Evolutionary conservation across 176 grass and related monocot genomes (phyloP).

Genomic region (Bromus sterilis): DNA sequence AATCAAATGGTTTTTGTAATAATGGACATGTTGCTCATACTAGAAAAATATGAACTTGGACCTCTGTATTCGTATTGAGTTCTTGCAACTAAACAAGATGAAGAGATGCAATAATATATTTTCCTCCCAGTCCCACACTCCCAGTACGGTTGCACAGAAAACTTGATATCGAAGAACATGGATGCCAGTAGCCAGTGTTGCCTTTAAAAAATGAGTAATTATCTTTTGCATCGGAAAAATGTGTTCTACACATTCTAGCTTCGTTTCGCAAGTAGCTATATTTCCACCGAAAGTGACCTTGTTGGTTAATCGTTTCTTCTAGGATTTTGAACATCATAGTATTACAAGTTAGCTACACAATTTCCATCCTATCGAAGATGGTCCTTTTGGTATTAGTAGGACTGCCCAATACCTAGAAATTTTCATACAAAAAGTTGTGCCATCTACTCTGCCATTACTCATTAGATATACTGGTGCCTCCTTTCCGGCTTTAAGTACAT

Average conservation of each 20-base stretch:
- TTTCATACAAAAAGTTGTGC: no score
- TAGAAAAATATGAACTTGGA: slow-evolving; percentile 83
- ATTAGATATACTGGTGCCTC: no score
- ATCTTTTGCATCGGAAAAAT: not conserved
- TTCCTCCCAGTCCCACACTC: slow-evolving; percentile 68
- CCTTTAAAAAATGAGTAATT: not conserved
- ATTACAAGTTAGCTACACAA: no score
- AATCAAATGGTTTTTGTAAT: slow-evolving; percentile 88
- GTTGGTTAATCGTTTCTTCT: no score
- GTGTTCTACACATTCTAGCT: not conserved
- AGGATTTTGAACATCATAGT: no score
- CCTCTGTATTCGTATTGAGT: slow-evolving; percentile 65
- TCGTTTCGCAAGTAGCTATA: no score
- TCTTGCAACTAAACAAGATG: slow-evolving; percentile 82
- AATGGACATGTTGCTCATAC: slow-evolving; percentile 84
- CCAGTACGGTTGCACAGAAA: slow-evolving; percentile 72
- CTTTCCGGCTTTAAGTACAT: slow-evolving; percentile 6
- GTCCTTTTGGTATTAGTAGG: no score
- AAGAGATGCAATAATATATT: slow-evolving; percentile 74
- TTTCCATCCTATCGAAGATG: no score
- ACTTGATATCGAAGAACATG: not conserved
- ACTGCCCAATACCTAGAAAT: no score
- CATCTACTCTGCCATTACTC: no score
- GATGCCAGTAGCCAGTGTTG: not conserved
- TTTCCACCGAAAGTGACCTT: no score